These are phyloP conservation scores for Sclerotinia spermophila DNA, from an alignment of 2,329 filamentous ascomycete species.

Conservation along the genomic window DNA sequence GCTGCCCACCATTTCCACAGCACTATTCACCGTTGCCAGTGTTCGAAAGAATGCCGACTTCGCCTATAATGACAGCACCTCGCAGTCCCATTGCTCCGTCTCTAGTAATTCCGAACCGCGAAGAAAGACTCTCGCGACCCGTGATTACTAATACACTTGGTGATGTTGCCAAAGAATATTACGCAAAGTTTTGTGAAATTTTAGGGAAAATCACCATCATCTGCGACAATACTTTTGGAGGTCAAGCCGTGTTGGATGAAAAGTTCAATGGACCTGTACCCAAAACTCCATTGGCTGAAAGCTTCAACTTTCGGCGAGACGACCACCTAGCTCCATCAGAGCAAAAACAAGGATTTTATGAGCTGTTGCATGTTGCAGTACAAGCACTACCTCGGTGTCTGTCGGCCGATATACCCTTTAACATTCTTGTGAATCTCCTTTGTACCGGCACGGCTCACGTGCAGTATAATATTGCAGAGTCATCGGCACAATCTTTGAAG, in stretches of 20 bases:
- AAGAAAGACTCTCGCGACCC: slow-evolving; percentile 65
- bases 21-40: slow-evolving; percentile 47
- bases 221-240: slow-evolving; percentile 95
- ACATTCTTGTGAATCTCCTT: slow-evolving; percentile 86
- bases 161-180: slow-evolving; percentile 78
- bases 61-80: slow-evolving; percentile 46
- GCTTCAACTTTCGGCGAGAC: slow-evolving; percentile 88
- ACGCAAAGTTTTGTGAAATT: slow-evolving; percentile 89
- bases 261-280: slow-evolving; percentile 85
- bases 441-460: slow-evolving; percentile 97
- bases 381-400: slow-evolving; percentile 93
- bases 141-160: slow-evolving; percentile 61
- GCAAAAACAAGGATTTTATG: slow-evolving; percentile 91
- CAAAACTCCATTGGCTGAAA: slow-evolving; percentile 92
- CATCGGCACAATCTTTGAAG: slow-evolving; percentile 88
- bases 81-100: slow-evolving; percentile 25
- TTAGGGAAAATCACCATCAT: slow-evolving; percentile 93
- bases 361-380: slow-evolving; percentile 89
- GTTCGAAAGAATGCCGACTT: slow-evolving; percentile 47
- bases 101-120: slow-evolving; percentile 40
- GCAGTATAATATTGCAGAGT: slow-evolving; percentile 84
- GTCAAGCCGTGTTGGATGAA: slow-evolving; percentile 90
- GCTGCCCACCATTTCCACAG: slow-evolving; percentile 78
- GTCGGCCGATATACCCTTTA: slow-evolving; percentile 86
- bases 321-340: slow-evolving; percentile 69